Evolutionary conservation across 805 yeast genomes (phyloP).

Genomic region (Pichia rugopelliculosa): DNA sequence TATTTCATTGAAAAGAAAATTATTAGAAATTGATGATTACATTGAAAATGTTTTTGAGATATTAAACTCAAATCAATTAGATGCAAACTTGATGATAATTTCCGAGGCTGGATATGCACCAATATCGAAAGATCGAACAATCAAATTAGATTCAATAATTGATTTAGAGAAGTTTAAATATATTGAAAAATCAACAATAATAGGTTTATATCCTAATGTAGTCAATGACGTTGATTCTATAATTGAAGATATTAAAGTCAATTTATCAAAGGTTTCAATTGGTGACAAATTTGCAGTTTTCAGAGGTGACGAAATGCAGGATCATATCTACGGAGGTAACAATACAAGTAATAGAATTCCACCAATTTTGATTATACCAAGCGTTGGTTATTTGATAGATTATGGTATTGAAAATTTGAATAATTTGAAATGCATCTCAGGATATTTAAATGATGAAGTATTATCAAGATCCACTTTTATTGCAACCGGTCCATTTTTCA

Average conservation of each 20-base stretch:
- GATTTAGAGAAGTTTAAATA: constrained; percentile 49
- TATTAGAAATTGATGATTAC: constrained; percentile 59
- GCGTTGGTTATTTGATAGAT: constrained; percentile 54
- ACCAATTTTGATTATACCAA: constrained; percentile 80
- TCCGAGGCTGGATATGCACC: constrained; percentile 96
- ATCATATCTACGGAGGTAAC: constrained; percentile 50
- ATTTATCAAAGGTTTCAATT: constrained; percentile 25
- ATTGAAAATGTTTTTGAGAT: constrained; percentile 43
- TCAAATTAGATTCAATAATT: constrained; percentile 67
- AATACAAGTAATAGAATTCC: constrained; percentile 50
- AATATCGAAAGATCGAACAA: constrained; percentile 58
- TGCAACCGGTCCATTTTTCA: constrained; percentile 76
- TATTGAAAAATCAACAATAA: constrained; percentile 81
- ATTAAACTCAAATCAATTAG: constrained; percentile 47
- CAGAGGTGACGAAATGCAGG: constrained; percentile 45
- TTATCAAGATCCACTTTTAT: constrained; percentile 80
- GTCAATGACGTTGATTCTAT: constrained; percentile 37
- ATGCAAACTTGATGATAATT: constrained; percentile 69
- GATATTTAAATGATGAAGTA: constrained; percentile 69
- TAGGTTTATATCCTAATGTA: constrained; percentile 57
- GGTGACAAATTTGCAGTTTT: constrained; percentile 39
- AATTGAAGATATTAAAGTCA: constrained; percentile 33
- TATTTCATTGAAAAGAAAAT: constrained; percentile 42
- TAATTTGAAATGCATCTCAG: constrained; percentile 60
- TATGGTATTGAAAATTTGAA: not conserved